Evolutionary conservation across 106 monocot genomes (phyloP).

Genomic region (Dioscorea alata): DNA sequence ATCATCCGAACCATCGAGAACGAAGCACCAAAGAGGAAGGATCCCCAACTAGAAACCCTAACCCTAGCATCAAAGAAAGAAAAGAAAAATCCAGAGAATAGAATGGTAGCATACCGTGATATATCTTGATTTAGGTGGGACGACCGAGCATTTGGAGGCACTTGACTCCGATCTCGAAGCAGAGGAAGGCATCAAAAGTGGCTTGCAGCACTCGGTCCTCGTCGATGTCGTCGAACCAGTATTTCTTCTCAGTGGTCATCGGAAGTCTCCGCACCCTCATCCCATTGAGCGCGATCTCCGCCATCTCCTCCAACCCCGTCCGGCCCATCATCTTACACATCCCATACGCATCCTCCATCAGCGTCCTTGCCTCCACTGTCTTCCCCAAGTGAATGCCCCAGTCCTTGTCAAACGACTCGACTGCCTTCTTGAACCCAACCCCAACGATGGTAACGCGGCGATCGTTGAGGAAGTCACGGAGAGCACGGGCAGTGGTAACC

Average conservation of each 20-base stretch:
- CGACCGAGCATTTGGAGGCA: not conserved
- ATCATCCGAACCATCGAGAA: too few relatives aligned
- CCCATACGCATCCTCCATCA: slow-evolving; percentile 13
- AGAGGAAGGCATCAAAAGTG: not conserved
- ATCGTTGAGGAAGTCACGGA: slow-evolving; percentile 3
- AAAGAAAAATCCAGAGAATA: too few relatives aligned
- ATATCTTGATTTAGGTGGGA: not conserved
- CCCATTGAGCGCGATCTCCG: too few relatives aligned
- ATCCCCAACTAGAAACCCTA: too few relatives aligned
- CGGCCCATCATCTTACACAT: not conserved
- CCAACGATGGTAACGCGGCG: slow-evolving; percentile 10
- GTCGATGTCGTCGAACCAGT: not conserved
- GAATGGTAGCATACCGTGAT: not conserved
- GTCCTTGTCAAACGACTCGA: slow-evolving; percentile 3
- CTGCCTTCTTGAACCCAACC: slow-evolving; percentile 8
- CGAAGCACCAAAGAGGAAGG: too few relatives aligned
- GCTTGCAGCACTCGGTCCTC: slow-evolving; percentile 11
- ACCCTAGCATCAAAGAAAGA: too few relatives aligned
- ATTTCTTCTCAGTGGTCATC: too few relatives aligned
- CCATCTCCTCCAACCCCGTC: too few relatives aligned
- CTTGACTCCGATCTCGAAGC: not conserved
- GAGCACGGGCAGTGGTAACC: not conserved
- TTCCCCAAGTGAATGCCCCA: slow-evolving; percentile 5
- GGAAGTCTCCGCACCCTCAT: too few relatives aligned
- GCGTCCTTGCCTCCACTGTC: slow-evolving; percentile 10